Conservation (phyloP, 2,329 filamentous ascomycete genomes). For the Sporothrix inflata region DNA sequence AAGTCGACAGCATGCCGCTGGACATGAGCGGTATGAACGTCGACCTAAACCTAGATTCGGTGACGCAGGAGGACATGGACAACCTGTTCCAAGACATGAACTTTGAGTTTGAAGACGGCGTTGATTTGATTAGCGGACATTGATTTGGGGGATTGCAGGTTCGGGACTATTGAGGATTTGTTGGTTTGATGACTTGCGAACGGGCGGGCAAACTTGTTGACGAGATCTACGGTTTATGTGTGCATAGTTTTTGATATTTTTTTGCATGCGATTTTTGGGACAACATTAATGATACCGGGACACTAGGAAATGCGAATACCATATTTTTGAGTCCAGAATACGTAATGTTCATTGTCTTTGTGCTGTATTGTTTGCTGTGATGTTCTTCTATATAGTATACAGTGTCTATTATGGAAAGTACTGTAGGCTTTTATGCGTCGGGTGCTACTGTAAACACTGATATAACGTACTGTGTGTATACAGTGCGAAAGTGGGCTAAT, state of each 20-base stretch:
- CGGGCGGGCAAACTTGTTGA: not conserved
- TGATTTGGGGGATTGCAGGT: not conserved
- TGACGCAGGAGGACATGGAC: constrained; percentile 46
- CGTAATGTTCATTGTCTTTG: not conserved
- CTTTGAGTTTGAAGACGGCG: constrained; percentile 45
- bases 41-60: constrained; percentile 36
- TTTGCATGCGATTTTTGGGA: constrained; percentile 3
- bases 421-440: too few species aligned
- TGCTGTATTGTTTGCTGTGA: not conserved
- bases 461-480: not conserved
- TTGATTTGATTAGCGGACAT: constrained; percentile 29
- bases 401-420: not conserved
- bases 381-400: not conserved
- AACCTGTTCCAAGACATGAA: constrained; percentile 50
- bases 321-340: not conserved
- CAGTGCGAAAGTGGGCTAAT: constrained; percentile 10
- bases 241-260: not conserved
- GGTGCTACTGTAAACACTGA: not conserved
- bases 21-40: constrained; percentile 37
- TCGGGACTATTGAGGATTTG: not conserved
- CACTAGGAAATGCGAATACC: not conserved
- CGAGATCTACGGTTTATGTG: not conserved
- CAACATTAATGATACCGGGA: not conserved
- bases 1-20: not conserved
- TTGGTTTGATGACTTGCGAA: not conserved